Evolutionary conservation across 352 stramenopile genomes (phyloP), one percentile per base, ranked within the genome.

Genomic region (Globisporangium parvum): DNA sequence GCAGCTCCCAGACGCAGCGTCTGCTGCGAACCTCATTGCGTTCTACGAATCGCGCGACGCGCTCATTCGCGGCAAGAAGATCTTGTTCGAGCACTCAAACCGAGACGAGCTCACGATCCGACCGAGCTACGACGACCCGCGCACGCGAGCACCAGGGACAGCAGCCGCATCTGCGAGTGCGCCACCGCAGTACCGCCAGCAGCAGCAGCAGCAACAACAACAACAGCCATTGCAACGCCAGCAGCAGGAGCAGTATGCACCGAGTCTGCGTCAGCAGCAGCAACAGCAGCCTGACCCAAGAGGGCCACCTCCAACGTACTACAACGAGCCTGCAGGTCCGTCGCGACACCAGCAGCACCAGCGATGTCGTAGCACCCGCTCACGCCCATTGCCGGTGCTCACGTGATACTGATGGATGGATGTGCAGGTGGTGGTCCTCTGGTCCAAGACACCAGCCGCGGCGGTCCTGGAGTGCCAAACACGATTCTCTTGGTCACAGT

Each of bases 1-100:
- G 41, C 80, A 93, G 57, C 70, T 93, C 3, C 78, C 83, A 2
- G 80, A 93, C 47, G 70, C 77, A 24, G 51, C 68, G 6, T 71
- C 83, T 6, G 80, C 83, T 11, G 69, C 71, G 41, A 93, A 87
- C 61, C 70, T 93, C 42, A 78, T 93, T 57, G 65, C 68, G 20
- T 93, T 93, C 58, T 93, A 93, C 57, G 73, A 88, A 63, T 71
- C 78, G 15, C 76, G 77, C 5, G 80, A 93, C 53, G 83, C 80
- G 3, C 66, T 87, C 47, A 81, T 93, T 53, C 80, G 83, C 24
- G 80, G 80, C 42, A 83, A 88, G 60, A 88, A 88, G 67, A 75
- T 93, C 52, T 81, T 79, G 26, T 91, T 93, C 53, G 78, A 89
- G 53, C 86, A 74, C 53, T 87, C 76, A 50, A 88, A 71, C 41